Base-by-base conservation (phyloP, 768 basidiomycete species). In the Pisolithus sp. region DNA sequence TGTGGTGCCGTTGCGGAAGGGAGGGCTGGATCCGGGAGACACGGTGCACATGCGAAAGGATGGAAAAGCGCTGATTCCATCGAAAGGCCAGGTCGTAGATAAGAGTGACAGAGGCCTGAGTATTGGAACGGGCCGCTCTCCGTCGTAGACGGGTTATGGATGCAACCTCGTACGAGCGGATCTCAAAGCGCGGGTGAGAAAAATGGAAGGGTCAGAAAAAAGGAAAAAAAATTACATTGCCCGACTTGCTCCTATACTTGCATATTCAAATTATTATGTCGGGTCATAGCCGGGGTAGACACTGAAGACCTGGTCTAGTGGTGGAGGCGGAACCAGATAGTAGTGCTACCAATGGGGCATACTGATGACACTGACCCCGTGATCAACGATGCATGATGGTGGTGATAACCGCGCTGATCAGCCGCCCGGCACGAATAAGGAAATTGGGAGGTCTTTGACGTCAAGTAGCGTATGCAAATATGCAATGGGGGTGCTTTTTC, bases 361-460 rank as follows among this genome's bases (percentile, higher is more conserved):
- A 15, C 34, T 5, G 34, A 34, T 34, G 34, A 12, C 13, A 43
- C 42, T 21, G 13, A 24, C 23, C 42, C 42, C 42, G 42, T 43
- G 42, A 43, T 43, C 42, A 43, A 21, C 42, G 42, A 43, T 43
- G 42, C 42, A 26, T 26, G 42, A 43, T 43, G 42, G 42, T 51
- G 59, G 42, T 51, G 59, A 58, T 61, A 53, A 50, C 56, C 56
- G 59, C 43, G 7, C 28, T 28, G 59, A 61, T 57, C 56, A 57
- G 37, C 48, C 20, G 26, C 28, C 34, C 42, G 23, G 5, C 0
- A 48, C 55, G 0, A 31, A 60, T 43, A 60, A 51, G 55, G 59
- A 23, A 59, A 48, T 34, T 28, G 36, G 40, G 30, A 41, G 37
- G 18, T 42, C 51, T 54, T 48, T 50, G 53, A 50, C 40, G 47